phyloP scores from a whole-genome alignment of 495 filamentous ascomycete genomes.

The Sabuloglossum arenarium region DNA sequence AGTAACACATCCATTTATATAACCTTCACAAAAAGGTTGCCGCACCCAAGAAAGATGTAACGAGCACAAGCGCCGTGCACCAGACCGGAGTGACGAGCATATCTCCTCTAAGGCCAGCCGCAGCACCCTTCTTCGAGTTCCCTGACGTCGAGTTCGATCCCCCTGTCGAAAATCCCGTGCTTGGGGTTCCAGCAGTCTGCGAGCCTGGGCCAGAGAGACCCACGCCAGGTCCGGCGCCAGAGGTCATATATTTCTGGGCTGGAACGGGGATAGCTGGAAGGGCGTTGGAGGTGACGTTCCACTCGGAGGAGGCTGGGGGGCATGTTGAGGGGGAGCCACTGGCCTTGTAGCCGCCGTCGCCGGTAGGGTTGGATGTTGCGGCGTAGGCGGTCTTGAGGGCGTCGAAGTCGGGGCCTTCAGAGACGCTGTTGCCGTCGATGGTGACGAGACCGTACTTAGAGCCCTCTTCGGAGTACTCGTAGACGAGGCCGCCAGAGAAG shows the following conservation, averaged over 20 bases:
- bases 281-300: slow-evolving; percentile 44
- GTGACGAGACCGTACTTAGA: slow-evolving; percentile 61
- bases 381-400: slow-evolving; percentile 43
- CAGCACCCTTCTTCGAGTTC: slow-evolving; percentile 23
- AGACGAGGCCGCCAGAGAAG: slow-evolving; percentile 90
- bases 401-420: slow-evolving; percentile 39
- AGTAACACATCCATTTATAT: not conserved
- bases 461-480: slow-evolving; percentile 74
- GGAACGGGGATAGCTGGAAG: slow-evolving; percentile 58
- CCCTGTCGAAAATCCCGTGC: slow-evolving; percentile 37
- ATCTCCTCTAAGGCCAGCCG: slow-evolving; percentile 11
- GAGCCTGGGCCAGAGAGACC: slow-evolving; percentile 56
- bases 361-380: slow-evolving; percentile 40
- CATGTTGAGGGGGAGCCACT: slow-evolving; percentile 44
- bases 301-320: slow-evolving; percentile 44
- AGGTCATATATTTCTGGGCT: slow-evolving; percentile 45
- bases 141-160: slow-evolving; percentile 34
- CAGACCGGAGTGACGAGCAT: slow-evolving; percentile 10
- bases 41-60: not conserved
- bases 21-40: not conserved
- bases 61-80: slow-evolving; percentile 13
- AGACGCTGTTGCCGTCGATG: slow-evolving; percentile 34
- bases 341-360: slow-evolving; percentile 56
- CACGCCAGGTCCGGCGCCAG: slow-evolving; percentile 49
- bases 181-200: slow-evolving; percentile 42